These are phyloP conservation scores for Penicillium digitatum DNA, from an alignment of 2,329 filamentous ascomycete species.

Conservation along the genomic window DNA sequence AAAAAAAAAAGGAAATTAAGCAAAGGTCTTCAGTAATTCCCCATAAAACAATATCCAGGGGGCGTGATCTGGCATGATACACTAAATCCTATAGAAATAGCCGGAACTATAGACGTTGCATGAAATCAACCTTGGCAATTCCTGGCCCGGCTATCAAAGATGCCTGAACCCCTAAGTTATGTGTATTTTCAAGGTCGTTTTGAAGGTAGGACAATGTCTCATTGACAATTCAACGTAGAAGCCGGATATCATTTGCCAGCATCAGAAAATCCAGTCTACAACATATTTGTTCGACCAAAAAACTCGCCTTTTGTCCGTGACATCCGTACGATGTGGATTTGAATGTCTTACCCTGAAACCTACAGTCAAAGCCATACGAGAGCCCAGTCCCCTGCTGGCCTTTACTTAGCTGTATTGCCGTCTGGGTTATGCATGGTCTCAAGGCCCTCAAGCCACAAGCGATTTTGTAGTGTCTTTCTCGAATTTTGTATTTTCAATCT, in stretches of 20 bases:
- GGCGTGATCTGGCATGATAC: not conserved
- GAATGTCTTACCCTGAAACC: not conserved
- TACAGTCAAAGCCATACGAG: not conserved
- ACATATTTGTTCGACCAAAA: not conserved
- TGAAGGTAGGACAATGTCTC: not conserved
- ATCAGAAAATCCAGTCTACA: too few species aligned
- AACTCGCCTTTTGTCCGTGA: not conserved
- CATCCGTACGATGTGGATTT: not conserved
- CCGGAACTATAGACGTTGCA: too few species aligned
- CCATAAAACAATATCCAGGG: too few species aligned
- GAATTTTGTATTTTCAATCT: not conserved
- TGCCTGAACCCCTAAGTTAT: not conserved
- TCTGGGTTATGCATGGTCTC: not conserved
- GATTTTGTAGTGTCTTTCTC: not conserved
- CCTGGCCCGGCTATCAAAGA: not conserved
- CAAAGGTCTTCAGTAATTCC: not conserved
- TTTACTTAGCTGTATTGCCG: not conserved
- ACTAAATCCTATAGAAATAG: not conserved
- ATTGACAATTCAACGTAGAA: not conserved
- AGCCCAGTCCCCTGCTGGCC: not conserved
- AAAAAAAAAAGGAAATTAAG: too few species aligned
- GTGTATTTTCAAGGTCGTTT: too few species aligned
- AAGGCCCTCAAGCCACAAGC: not conserved
- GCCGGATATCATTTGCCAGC: not conserved
- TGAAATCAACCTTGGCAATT: not conserved